These are phyloP conservation scores for Rhodotorula diobovata DNA, from an alignment of 768 basidiomycete species.

Conservation along the genomic window DNA sequence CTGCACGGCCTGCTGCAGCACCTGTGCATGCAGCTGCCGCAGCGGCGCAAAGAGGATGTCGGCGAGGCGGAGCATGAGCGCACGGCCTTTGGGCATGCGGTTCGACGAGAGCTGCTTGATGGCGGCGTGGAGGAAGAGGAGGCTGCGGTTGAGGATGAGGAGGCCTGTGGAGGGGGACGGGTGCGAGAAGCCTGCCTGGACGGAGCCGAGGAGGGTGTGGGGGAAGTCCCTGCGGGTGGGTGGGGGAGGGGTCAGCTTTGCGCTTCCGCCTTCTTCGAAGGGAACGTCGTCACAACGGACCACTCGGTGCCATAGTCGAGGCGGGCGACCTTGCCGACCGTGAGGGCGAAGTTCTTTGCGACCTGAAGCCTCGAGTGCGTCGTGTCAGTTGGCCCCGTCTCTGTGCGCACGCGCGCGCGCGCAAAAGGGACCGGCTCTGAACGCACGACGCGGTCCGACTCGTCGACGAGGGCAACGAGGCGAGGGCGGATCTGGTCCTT, in stretches of 20 bases:
- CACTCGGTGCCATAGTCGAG: conserved; percentile 69
- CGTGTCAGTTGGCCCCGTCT: not conserved
- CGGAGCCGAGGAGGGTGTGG: conserved; percentile 55
- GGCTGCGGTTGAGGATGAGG: conserved; percentile 34
- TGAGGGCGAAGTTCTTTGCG: conserved; percentile 68
- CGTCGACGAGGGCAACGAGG: conserved; percentile 65
- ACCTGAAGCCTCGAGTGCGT: conserved; percentile 56
- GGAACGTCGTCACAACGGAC: conserved; percentile 47
- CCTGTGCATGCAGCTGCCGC: conserved; percentile 59
- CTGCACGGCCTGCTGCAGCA: conserved; percentile 51
- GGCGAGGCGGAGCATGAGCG: conserved; percentile 48
- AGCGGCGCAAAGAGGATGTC: conserved; percentile 57
- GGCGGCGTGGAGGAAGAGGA: conserved; percentile 35
- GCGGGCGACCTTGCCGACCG: conserved; percentile 71
- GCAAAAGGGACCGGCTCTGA: not conserved
- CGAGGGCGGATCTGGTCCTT: conserved; percentile 62
- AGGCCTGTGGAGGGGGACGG: conserved; percentile 47
- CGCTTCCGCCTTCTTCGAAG: too few species aligned
- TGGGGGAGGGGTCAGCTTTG: conserved; percentile 6
- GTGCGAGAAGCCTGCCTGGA: conserved; percentile 55
- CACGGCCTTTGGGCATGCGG: conserved; percentile 36
- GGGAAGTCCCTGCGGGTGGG: conserved; percentile 61
- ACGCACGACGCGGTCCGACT: conserved; percentile 68
- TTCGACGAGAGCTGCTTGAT: conserved; percentile 41
- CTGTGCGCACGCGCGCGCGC: too few species aligned